Conservation (phyloP, 805 yeast genomes). For the Sugiyamaella americana region DNA sequence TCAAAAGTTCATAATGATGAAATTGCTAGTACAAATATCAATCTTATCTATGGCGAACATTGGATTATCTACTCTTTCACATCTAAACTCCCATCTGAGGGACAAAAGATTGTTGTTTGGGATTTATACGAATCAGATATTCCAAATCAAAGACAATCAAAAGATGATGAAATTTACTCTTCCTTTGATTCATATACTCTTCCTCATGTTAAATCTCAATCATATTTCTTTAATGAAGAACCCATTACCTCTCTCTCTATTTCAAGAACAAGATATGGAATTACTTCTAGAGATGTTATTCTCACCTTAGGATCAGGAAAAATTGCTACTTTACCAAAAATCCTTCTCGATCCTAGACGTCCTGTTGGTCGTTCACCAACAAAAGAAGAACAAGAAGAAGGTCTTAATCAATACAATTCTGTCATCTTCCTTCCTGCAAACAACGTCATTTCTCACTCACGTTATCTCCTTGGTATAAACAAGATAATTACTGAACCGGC, state of each 20-base stretch:
- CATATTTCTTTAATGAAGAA: slow-evolving; percentile 56
- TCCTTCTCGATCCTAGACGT: slow-evolving; percentile 61
- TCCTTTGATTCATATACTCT: slow-evolving; percentile 33
- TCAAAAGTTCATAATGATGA: slow-evolving; percentile 37
- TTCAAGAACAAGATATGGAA: slow-evolving; percentile 57
- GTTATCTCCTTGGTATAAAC: slow-evolving; percentile 36
- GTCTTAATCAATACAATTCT: slow-evolving; percentile 63
- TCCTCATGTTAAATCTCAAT: slow-evolving; percentile 48
- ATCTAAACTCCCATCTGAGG: slow-evolving; percentile 42
- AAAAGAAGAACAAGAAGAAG: slow-evolving; percentile 50
- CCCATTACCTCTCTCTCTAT: slow-evolving; percentile 47
- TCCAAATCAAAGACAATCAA: slow-evolving; percentile 41
- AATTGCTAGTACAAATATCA: slow-evolving; percentile 36
- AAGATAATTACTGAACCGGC: slow-evolving; percentile 51
- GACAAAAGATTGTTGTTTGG: slow-evolving; percentile 57
- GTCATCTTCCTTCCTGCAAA: slow-evolving; percentile 45
- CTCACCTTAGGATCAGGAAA: slow-evolving; percentile 55
- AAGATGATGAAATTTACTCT: slow-evolving; percentile 27
- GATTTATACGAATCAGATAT: slow-evolving; percentile 69
- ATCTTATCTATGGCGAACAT: slow-evolving; percentile 68
- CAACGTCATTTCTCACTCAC: slow-evolving; percentile 46
- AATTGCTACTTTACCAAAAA: slow-evolving; percentile 65
- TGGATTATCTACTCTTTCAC: slow-evolving; percentile 71
- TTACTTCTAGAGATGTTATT: slow-evolving; percentile 61
- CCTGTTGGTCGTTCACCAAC: slow-evolving; percentile 50